phyloP scores from a whole-genome alignment of 352 stramenopile genomes.

The Phytophthora gonapodyides region DNA sequence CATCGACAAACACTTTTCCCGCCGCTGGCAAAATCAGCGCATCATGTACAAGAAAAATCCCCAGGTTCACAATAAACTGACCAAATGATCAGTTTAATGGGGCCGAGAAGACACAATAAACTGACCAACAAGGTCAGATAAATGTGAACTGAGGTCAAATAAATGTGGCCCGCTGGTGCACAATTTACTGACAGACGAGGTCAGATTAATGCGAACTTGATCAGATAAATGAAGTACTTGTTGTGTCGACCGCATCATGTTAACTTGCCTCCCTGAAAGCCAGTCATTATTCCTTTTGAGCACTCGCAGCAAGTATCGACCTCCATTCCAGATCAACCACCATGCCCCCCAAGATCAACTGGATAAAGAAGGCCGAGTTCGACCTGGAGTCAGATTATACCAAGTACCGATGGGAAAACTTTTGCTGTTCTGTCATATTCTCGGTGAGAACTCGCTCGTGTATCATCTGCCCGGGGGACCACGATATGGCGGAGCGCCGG shows the following conservation, averaged over 20 bases:
- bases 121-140: neutral
- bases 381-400: neutral
- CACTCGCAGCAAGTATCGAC: too few species aligned
- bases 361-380: constrained; percentile 6
- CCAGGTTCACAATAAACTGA: neutral
- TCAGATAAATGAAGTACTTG: too few species aligned
- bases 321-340: neutral
- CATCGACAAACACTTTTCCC: neutral
- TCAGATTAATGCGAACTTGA: neutral
- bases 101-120: too few species aligned
- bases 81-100: too few species aligned
- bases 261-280: too few species aligned
- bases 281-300: too few species aligned
- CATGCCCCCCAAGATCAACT: constrained; percentile 5
- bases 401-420: constrained; percentile 9
- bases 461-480: too few species aligned
- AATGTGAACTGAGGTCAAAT: neutral
- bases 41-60: neutral
- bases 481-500: too few species aligned
- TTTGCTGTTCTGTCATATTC: constrained; percentile 7
- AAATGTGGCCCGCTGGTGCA: neutral
- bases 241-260: too few species aligned
- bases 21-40: neutral
- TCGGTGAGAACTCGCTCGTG: neutral
- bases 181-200: neutral